Evolutionary conservation across 257 asterid genomes (phyloP).

Genomic region (Apocynum venetum): DNA sequence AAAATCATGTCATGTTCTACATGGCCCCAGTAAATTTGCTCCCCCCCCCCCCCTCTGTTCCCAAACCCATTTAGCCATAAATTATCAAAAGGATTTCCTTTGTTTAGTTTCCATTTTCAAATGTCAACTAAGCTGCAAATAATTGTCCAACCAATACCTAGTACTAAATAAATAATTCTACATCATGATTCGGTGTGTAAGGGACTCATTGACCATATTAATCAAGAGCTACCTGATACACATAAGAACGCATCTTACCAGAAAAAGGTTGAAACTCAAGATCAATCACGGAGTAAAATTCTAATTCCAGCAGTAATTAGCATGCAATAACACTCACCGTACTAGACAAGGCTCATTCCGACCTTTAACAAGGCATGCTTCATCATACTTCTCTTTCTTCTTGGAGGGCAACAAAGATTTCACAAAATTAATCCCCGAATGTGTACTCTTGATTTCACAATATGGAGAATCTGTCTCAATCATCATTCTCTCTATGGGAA

Average conservation of each 20-base stretch:
- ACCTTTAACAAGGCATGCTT: slow-evolving; percentile 76
- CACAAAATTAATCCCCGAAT: slow-evolving; percentile 70
- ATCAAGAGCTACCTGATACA: neutral
- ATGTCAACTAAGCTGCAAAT: neutral
- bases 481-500: slow-evolving; percentile 79
- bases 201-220: neutral
- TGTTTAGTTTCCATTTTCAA: neutral
- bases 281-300: neutral
- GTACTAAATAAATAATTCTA: neutral
- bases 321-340: slow-evolving; percentile 45
- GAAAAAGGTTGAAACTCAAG: neutral
- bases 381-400: slow-evolving; percentile 86
- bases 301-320: slow-evolving; percentile 3
- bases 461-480: slow-evolving; percentile 97
- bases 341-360: slow-evolving; percentile 96
- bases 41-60: neutral
- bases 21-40: neutral
- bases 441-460: slow-evolving; percentile 88
- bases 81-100: neutral
- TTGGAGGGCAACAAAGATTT: slow-evolving; percentile 82
- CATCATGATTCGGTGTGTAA: neutral
- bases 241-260: neutral
- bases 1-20: too few relatives aligned
- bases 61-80: neutral
- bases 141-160: neutral